These are phyloP conservation scores for Kurtzmaniella quercitrusa DNA, from an alignment of 1,139 yeast species.

Conservation along the genomic window DNA sequence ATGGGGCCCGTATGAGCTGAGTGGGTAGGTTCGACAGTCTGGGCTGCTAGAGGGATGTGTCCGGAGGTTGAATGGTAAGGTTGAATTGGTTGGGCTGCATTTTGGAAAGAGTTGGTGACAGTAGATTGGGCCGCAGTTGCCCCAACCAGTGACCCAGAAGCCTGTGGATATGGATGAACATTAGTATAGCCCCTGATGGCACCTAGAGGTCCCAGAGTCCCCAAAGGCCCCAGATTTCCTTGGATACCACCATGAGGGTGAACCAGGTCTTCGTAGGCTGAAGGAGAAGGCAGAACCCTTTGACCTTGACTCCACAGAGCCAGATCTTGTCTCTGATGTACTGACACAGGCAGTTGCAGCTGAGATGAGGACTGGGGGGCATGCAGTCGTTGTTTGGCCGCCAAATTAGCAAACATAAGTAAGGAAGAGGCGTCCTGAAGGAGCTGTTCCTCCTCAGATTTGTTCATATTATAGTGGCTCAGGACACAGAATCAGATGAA, in stretches of 20 bases:
- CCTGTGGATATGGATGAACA: not conserved
- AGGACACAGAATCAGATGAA: not conserved
- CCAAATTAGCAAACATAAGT: conserved; percentile 59
- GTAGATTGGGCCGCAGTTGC: not conserved
- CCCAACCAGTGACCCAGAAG: not conserved
- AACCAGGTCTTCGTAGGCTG: not conserved
- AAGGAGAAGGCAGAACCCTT: not conserved
- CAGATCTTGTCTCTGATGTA: not conserved
- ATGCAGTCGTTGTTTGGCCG: conserved; percentile 37
- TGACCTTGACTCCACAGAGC: not conserved
- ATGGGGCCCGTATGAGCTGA: not conserved
- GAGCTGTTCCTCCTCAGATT: conserved; percentile 33
- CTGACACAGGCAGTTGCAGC: not conserved
- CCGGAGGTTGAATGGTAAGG: not conserved
- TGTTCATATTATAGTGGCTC: conserved; percentile 3
- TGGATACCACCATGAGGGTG: not conserved
- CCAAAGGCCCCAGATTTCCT: not conserved
- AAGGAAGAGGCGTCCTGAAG: conserved; percentile 64
- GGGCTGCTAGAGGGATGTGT: not conserved
- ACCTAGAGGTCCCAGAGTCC: not conserved
- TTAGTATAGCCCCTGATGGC: not conserved
- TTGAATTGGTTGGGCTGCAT: not conserved
- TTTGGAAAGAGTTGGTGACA: not conserved
- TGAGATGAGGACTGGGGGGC: not conserved
- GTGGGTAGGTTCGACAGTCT: no score